phyloP scores from a whole-genome alignment of 345 rosid genomes.

The Toxicodendron radicans region DNA sequence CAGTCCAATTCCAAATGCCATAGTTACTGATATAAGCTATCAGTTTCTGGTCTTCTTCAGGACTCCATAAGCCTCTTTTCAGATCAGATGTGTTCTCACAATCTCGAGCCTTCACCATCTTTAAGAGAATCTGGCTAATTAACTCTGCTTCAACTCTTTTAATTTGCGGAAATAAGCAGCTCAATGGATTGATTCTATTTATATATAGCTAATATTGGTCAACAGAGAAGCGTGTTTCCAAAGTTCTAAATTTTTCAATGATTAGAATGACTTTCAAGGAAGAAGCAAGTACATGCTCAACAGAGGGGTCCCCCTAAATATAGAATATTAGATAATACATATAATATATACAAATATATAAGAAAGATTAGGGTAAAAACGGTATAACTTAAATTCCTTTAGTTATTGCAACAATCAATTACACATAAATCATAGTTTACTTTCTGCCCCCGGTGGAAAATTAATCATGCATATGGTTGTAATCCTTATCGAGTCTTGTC shows the following conservation, averaged over 20 bases:
- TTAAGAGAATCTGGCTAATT: background rate
- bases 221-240: background rate
- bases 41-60: constrained; percentile 39
- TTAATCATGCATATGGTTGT: too few species aligned
- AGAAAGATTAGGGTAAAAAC: too few species aligned
- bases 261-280: background rate
- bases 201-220: background rate
- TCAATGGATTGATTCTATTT: background rate
- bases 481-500: too few species aligned
- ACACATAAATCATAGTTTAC: too few species aligned
- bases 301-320: background rate
- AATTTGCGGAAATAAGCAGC: background rate
- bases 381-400: too few species aligned
- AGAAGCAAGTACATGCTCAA: background rate
- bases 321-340: background rate
- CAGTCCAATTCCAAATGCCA: constrained; percentile 44
- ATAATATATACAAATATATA: background rate
- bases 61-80: constrained; percentile 38
- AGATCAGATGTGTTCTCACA: background rate
- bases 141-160: background rate
- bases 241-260: background rate
- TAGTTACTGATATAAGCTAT: constrained; percentile 31
- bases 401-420: too few species aligned
- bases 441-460: too few species aligned
- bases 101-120: constrained; percentile 14